Percentiles rank a stretch among this genome's conserved stretches.
Conservation (phyloP, 257 asterid genomes). For the Primulina tabacum region DNA sequence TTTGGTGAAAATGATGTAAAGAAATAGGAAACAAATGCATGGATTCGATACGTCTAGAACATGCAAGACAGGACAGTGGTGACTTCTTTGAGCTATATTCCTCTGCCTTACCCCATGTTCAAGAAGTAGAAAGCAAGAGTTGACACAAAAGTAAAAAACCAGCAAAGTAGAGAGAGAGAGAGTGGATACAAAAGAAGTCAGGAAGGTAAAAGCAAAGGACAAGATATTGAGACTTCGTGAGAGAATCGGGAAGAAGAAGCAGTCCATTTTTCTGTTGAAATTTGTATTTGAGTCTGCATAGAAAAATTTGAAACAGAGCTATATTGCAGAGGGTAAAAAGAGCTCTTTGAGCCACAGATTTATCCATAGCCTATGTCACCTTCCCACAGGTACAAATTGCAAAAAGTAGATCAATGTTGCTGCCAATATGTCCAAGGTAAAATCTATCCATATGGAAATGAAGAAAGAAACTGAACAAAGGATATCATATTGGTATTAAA, state of each 20-base stretch:
- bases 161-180: background rate
- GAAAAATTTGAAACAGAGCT: background rate
- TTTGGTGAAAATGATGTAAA: conserved; percentile 19
- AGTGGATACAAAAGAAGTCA: background rate
- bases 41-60: background rate
- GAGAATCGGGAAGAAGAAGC: background rate
- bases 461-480: background rate
- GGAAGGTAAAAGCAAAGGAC: conserved; percentile 3
- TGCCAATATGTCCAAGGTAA: background rate
- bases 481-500: no score
- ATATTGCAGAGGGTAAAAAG: background rate
- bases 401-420: background rate
- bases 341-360: conserved; percentile 2
- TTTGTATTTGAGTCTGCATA: background rate
- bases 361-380: background rate
- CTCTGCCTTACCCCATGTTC: background rate
- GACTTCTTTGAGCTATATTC: background rate
- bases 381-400: background rate
- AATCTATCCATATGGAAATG: background rate
- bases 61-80: background rate
- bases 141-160: conserved; percentile 1
- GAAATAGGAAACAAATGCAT: background rate
- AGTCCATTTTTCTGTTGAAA: conserved; percentile 6
- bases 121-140: background rate
- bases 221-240: conserved; percentile 1